Evolutionary conservation across 306 rosid species (phyloP).

Genomic region (Vicia sativa): DNA sequence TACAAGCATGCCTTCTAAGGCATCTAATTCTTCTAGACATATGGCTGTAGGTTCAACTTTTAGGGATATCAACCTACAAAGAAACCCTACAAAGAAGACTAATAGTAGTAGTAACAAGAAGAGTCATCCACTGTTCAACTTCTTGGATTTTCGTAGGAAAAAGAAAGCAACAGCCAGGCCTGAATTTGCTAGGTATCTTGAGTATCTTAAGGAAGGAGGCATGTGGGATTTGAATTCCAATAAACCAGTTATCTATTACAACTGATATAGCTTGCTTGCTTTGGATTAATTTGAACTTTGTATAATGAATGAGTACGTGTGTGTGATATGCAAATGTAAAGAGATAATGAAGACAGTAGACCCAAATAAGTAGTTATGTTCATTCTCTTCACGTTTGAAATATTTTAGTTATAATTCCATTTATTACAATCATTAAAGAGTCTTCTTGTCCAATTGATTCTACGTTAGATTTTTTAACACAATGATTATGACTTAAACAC

Average conservation of each 20-base stretch:
- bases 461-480: too few species aligned
- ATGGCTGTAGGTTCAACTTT: conserved; percentile 30
- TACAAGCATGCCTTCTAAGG: conserved; percentile 51
- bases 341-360: too few species aligned
- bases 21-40: conserved; percentile 32
- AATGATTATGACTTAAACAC: too few species aligned
- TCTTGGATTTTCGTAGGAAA: conserved; percentile 53
- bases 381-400: too few species aligned
- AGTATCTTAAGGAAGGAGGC: conserved; percentile 75
- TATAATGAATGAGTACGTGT: not conserved
- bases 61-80: conserved; percentile 35
- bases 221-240: conserved; percentile 60
- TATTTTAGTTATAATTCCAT: too few species aligned
- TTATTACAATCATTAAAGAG: too few species aligned
- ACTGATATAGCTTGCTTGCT: conserved; percentile 38
- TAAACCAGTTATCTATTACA: conserved; percentile 63
- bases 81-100: conserved; percentile 52
- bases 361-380: too few species aligned
- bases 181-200: conserved; percentile 63
- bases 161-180: conserved; percentile 67
- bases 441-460: too few species aligned
- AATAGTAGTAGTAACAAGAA: conserved; percentile 34
- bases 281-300: not conserved
- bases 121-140: conserved; percentile 54
- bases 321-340: too few species aligned